Evolutionary conservation across 371 early-diverging fungal genomes (phyloP), one percentile per base, ranked within the genome.

Genomic region (Parasitella parasitica): DNA sequence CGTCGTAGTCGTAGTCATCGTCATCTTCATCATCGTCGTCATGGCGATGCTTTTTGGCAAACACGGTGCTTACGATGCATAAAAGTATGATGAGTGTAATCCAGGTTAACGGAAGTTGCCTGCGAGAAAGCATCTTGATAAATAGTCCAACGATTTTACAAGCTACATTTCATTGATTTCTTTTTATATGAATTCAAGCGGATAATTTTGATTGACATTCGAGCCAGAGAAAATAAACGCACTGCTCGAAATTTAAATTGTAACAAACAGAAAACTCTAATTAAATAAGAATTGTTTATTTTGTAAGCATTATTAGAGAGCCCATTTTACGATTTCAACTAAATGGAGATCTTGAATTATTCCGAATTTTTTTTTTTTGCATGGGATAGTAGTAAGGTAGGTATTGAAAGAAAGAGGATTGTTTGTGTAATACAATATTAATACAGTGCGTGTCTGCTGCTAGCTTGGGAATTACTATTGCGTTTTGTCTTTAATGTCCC

Each of bases 381-480:
- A 11, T 43, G 18, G 43, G 18, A 16, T 43, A 43, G 22, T 20
- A 43, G n/a, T 43, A 43, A 43, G 39, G 39, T 39, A 43, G 43
- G 43, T 43, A 20, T 20, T 36, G 37, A 43, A 22, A 43, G 9
- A 20, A 18, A 22, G 11, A 43, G 8, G 3, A 11, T 32, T 32
- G 32, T 32, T 4, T 32, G 32, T 2, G 11, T 32, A 32, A 8
- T 32, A n/a, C n/a, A 39, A 11, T 43, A 43, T 49, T 27, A 49
- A 13, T 49, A 49, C 49, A 28, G 32, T 1, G 32, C 4, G 32
- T 2, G 32, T 32, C n/a, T 32, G 32, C n/a, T n/a, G n/a, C n/a
- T n/a, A n/a, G n/a, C n/a, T n/a, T n/a, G n/a, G n/a, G 32, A 32
- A 32, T 30, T 52, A n/a, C n/a, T 64, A 57, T 32, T 64, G 53